Conservation (phyloP, 371 early-diverging fungal species). For the Vairimorpha ceranae region DNA sequence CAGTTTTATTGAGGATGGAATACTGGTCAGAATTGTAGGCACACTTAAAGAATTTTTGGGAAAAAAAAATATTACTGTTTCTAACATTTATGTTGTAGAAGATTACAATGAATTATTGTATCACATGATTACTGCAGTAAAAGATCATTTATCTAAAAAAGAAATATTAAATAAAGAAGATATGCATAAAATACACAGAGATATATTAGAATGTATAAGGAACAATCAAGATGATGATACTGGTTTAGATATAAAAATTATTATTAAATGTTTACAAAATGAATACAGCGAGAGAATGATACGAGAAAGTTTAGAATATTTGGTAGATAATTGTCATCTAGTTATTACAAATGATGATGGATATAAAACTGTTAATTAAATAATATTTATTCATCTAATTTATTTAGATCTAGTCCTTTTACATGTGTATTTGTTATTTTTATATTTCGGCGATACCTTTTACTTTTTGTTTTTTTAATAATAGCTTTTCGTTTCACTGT, state of each 20-base stretch:
- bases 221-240: constrained; percentile 53
- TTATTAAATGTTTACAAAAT: constrained; percentile 47
- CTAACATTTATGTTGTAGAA: constrained; percentile 27
- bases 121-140: constrained; percentile 31
- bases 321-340: constrained; percentile 50
- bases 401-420: constrained; percentile 53
- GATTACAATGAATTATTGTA: constrained; percentile 44
- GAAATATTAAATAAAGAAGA: neutral
- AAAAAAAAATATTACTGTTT: constrained; percentile 36
- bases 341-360: constrained; percentile 35
- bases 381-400: constrained; percentile 5
- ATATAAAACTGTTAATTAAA: constrained; percentile 44
- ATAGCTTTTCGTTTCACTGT: constrained; percentile 44
- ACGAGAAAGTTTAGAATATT: constrained; percentile 38
- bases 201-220: constrained; percentile 44
- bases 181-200: constrained; percentile 45
- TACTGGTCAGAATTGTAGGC: constrained; percentile 40
- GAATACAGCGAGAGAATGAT: constrained; percentile 47
- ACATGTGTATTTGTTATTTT: constrained; percentile 65
- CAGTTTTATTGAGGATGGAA: constrained; percentile 28
- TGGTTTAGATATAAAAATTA: constrained; percentile 49
- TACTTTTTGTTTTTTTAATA: constrained; percentile 41
- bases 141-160: constrained; percentile 41
- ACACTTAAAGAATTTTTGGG: constrained; percentile 40
- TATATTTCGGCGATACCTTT: constrained; percentile 60